phyloP scores from a whole-genome alignment of 768 basidiomycete species.

The Rhizopogon salebrosus region DNA sequence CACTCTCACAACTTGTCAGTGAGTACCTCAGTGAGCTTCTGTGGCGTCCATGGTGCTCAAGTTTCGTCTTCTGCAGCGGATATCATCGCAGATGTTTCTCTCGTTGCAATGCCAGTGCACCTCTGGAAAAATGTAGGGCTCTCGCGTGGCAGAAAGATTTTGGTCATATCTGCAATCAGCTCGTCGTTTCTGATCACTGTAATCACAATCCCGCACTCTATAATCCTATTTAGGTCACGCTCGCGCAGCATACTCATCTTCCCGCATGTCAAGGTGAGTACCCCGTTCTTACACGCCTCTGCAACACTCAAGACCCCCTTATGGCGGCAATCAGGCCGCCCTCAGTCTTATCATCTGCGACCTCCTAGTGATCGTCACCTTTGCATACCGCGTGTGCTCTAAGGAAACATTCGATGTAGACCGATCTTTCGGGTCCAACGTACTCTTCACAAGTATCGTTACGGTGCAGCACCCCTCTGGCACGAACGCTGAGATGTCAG shows the following conservation, averaged over 20 bases:
- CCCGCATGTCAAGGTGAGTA: not conserved
- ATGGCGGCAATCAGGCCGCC: not conserved
- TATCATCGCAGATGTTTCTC: not conserved
- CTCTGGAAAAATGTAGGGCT: not conserved
- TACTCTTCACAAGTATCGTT: too few species aligned
- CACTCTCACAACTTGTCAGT: not conserved
- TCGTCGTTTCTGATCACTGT: not conserved
- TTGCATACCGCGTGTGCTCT: not conserved
- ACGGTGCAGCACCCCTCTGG: too few species aligned
- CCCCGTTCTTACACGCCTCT: not conserved
- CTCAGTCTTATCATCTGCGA: not conserved
- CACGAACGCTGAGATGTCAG: too few species aligned
- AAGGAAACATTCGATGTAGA: not conserved
- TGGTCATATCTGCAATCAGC: not conserved
- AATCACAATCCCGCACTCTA: not conserved
- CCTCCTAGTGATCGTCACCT: constrained; percentile 1
- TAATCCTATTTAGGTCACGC: not conserved
- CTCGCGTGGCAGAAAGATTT: not conserved
- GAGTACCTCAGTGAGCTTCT: not conserved
- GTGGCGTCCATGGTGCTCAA: not conserved
- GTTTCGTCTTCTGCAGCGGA: not conserved
- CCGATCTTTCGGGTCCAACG: not conserved
- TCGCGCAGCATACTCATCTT: not conserved
- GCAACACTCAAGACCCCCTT: not conserved
- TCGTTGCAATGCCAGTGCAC: not conserved